Base-by-base conservation (phyloP, 345 rosid genomes). In the Geranium brycei region DNA sequence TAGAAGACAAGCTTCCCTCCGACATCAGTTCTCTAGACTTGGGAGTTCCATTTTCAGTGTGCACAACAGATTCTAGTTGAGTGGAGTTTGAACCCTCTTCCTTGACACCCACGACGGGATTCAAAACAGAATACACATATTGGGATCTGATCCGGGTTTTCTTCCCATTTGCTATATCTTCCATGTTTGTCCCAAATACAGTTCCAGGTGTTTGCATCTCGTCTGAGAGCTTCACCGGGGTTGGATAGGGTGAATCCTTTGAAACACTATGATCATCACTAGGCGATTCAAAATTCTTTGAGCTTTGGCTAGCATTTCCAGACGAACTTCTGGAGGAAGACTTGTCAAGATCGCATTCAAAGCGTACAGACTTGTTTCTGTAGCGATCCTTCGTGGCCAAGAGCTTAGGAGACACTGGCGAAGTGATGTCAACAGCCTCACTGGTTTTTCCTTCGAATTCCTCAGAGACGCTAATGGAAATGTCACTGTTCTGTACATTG, bases 121-220 rank as follows among this genome's bases (percentile, higher is more conserved):
- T 73, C 57, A 78, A 66, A 59, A 73, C 61, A 47, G 63, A 35
- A 78, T 81, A 76, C 31, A 84, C 96, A 74, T 82, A 87, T 69
- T 91, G 88, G 19, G 95, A 85, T 75, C 91, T 88, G 64, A 93
- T 71, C 76, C 82, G 78, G 32, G 75, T 73, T 75, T 79, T 88
- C 62, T 79, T 88, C 60, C 83, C 81, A 73, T 64, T 72, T 13
- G 71, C 78, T 51, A 72, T 71, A 64, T 62, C 70, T 56, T 76
- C 90, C 51, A 79, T 19, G 66, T 78, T 80, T 64, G 87, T 71
- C 57, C 92, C 87, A 69, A 78, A 93, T 71, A 83, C 78, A 61
- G 99, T 91, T 71, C 96, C 99, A 3, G 97, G 97, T 71, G 99
- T 95, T 79, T 95, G 96, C 96, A 95, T 88, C 65, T 91, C 99